Conservation (phyloP, 371 early-diverging fungal species). For the Batkoa obscura region DNA sequence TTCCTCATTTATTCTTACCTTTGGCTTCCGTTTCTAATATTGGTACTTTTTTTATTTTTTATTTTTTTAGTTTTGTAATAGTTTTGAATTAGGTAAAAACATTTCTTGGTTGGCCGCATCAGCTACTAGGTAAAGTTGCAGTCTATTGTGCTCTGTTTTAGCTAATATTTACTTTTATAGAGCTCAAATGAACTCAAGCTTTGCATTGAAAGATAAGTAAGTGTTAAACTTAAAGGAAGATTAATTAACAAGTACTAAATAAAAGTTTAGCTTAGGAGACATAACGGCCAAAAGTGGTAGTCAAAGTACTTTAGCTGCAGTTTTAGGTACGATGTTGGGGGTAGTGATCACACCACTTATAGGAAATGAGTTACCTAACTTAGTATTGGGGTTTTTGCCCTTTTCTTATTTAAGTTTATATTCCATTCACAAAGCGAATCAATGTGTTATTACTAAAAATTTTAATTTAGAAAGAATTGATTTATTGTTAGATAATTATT, state of each 20-base stretch:
- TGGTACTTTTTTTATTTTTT: conserved; percentile 11
- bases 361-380: not conserved
- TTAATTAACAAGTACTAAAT: not conserved
- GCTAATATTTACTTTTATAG: conserved; percentile 8
- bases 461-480: not conserved
- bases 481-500: not conserved
- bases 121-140: conserved; percentile 26
- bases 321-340: not conserved
- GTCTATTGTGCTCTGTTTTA: not conserved
- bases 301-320: conserved; percentile 47
- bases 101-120: conserved; percentile 55
- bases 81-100: conserved; percentile 33
- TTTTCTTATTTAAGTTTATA: not conserved
- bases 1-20: conserved; percentile 39
- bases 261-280: conserved; percentile 32
- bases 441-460: not conserved
- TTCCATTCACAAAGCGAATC: not conserved
- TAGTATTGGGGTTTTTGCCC: not conserved
- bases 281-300: conserved; percentile 59
- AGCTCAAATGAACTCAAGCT: conserved; percentile 49
- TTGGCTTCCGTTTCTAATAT: conserved; percentile 57
- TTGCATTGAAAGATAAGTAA: conserved; percentile 40
- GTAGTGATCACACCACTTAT: not conserved
- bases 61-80: not conserved
- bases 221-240: not conserved